These are phyloP conservation scores for Xylaria scruposa DNA, from an alignment of 495 filamentous ascomycete species.

Conservation along the genomic window DNA sequence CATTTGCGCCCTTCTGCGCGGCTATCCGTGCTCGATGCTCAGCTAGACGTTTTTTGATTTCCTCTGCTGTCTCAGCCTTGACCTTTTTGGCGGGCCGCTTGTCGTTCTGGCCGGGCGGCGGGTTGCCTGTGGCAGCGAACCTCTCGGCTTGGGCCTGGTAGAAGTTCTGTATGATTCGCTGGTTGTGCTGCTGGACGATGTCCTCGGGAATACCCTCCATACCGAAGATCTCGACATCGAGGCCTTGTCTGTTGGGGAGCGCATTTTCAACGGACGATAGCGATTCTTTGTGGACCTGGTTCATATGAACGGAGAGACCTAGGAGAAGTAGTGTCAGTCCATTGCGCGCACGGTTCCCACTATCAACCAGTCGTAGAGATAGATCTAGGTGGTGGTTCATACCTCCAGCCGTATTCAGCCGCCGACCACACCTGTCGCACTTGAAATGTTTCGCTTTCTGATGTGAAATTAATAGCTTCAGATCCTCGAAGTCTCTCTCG, in stretches of 20 bases:
- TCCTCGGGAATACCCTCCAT: constrained; percentile 97
- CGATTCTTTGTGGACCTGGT: constrained; percentile 95
- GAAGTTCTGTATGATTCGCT: constrained; percentile 81
- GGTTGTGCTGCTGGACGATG: constrained; percentile 77
- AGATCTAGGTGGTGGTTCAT: constrained; percentile 36
- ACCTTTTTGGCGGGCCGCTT: constrained; percentile 74
- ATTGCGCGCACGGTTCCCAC: constrained; percentile 4
- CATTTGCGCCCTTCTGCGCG: constrained; percentile 61
- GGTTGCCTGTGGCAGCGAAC: constrained; percentile 82
- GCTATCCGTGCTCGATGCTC: constrained; percentile 77
- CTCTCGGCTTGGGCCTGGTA: constrained; percentile 85
- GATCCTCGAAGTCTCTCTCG: constrained; percentile 96
- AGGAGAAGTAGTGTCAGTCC: constrained; percentile 34
- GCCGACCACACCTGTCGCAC: constrained; percentile 84
- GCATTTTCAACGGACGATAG: constrained; percentile 89
- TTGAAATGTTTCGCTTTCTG: constrained; percentile 99
- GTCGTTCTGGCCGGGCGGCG: constrained; percentile 63
- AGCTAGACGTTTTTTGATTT: constrained; percentile 82
- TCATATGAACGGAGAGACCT: constrained; percentile 97
- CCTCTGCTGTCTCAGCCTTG: constrained; percentile 76
- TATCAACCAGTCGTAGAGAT: not conserved
- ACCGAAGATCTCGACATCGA: constrained; percentile 95
- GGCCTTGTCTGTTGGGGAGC: constrained; percentile 76
- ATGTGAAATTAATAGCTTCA: constrained; percentile 94
- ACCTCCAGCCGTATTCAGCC: constrained; percentile 96